Percentiles rank a stretch among this genome's conserved stretches.
These are phyloP conservation scores for Radiomyces spectabilis DNA, from an alignment of 192 early-diverging fungal species.

Conservation along the genomic window DNA sequence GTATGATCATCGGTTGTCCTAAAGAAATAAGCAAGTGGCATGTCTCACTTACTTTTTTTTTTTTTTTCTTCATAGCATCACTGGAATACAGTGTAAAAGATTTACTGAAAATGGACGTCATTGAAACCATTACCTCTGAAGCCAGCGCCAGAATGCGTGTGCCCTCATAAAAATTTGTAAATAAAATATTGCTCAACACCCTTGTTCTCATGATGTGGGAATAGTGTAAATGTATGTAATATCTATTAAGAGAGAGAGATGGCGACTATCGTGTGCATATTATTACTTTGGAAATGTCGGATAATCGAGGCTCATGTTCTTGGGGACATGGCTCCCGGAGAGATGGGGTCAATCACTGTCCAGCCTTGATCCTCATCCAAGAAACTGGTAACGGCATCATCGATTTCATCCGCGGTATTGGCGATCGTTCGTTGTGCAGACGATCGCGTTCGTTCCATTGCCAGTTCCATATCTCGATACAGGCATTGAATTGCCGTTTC, in stretches of 20 bases:
- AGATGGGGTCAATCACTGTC: too few relatives aligned
- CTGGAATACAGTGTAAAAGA: slow-evolving; percentile 26
- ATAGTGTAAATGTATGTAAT: too few relatives aligned
- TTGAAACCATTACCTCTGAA: slow-evolving; percentile 25
- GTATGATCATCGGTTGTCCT: slow-evolving; percentile 6
- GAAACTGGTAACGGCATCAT: neutral
- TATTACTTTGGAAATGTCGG: too few relatives aligned
- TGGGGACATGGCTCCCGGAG: too few relatives aligned
- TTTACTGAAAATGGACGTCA: slow-evolving; percentile 19
- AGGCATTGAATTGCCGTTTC: slow-evolving; percentile 48
- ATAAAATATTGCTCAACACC: too few relatives aligned
- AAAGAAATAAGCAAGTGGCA: slow-evolving; percentile 1
- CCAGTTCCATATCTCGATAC: slow-evolving; percentile 53
- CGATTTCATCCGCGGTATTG: neutral
- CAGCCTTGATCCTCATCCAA: slow-evolving; percentile 20
- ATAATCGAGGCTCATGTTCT: too few relatives aligned
- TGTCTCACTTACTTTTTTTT: neutral
- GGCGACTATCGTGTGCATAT: too few relatives aligned
- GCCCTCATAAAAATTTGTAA: too few relatives aligned
- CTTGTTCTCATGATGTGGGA: too few relatives aligned
- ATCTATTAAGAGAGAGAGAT: too few relatives aligned
- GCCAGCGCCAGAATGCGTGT: slow-evolving; percentile 12
- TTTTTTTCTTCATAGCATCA: slow-evolving; percentile 17
- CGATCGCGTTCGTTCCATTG: slow-evolving; percentile 31
- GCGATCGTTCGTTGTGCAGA: slow-evolving; percentile 2